Percentiles rank a stretch among this genome's conserved stretches.
Conservation (phyloP, 805 yeast genomes). For the Metschnikowia kunwiensis region DNA sequence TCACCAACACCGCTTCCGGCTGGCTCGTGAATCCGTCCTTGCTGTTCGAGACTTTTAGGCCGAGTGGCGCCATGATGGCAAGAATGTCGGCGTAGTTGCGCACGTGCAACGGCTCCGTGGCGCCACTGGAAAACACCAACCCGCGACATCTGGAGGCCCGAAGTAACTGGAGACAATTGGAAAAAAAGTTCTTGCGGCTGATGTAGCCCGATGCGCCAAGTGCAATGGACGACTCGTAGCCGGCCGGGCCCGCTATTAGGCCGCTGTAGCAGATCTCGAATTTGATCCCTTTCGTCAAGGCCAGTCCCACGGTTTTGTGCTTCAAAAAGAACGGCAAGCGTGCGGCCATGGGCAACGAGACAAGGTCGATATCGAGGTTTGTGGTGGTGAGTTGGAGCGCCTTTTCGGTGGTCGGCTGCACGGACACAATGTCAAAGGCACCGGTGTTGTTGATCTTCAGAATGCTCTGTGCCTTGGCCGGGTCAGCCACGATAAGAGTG, state of each 20-base stretch:
- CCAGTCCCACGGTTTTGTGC: slow-evolving; percentile 82
- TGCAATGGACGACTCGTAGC: slow-evolving; percentile 21
- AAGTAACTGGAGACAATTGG: slow-evolving; percentile 69
- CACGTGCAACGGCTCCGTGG: slow-evolving; percentile 50
- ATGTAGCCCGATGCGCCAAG: slow-evolving; percentile 28
- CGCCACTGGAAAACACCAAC: slow-evolving; percentile 75
- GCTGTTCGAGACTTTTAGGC: slow-evolving; percentile 63
- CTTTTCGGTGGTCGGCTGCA: slow-evolving; percentile 76
- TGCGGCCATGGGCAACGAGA: slow-evolving; percentile 64
- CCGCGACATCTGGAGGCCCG: slow-evolving; percentile 83
- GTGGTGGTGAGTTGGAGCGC: slow-evolving; percentile 73
- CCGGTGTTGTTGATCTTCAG: slow-evolving; percentile 39
- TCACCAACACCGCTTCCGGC: slow-evolving; percentile 63
- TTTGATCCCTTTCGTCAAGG: slow-evolving; percentile 75
- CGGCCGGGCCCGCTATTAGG: slow-evolving; percentile 42
- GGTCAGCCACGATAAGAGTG: slow-evolving; percentile 74
- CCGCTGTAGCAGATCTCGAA: slow-evolving; percentile 74
- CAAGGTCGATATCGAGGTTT: slow-evolving; percentile 74
- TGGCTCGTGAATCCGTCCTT: slow-evolving; percentile 54
- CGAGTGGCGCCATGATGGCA: slow-evolving; percentile 64
- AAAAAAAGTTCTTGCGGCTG: slow-evolving; percentile 59
- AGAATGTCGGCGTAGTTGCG: slow-evolving; percentile 68
- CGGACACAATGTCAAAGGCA: slow-evolving; percentile 73
- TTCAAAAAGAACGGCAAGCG: slow-evolving; percentile 74
- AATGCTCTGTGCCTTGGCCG: slow-evolving; percentile 67